Base-by-base conservation (phyloP, 2,329 filamentous ascomycete genomes). In the Verticillium klebahnii region DNA sequence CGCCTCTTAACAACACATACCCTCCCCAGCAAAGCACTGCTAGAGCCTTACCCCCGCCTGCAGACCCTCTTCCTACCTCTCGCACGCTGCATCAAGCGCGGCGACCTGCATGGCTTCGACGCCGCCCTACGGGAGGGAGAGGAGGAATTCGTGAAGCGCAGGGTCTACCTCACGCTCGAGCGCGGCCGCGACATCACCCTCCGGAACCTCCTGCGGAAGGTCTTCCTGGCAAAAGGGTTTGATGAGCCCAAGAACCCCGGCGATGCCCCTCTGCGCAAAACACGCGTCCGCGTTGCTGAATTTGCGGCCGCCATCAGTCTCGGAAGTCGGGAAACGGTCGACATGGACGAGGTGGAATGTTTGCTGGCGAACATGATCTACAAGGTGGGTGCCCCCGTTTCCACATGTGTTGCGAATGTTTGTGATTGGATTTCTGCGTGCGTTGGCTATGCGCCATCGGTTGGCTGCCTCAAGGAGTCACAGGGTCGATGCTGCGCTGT, bases 281-380 rank as follows among this genome's bases (percentile, higher is more conserved):
- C 92, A 1, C 86, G 95, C 67, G 85, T 99, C 37, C 89, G 92
- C 0, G 83, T 97, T 15, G 82, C 85, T 14, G 92, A 98, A 68
- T 98, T 99, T 69, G 87, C 86, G 29, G 91, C 92, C 7, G 96
- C 92, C 8, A 85, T 98, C 63, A 88, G 88, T 70, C 82, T 97
- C 69, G 89, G 87, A 59, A 88, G 85, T 67, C 81, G 82, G 61
- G 82, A 90, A 71, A 77, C 81, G 37, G 80, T 96, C 37, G 95
- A 97, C 69, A 83, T 85, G 36, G 96, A 99, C 72, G 95, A 99
- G 75, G 93, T 98, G 4, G 96, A 99, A 75, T 99, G 95, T 74
- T 78, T 97, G 69, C 73, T 99, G 70, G 92, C 95, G 32, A 98
- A 97, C 73, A 91, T 97, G 85, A 97, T 99, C 65, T 99, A 98